phyloP scores from a whole-genome alignment of 768 basidiomycete species.

The Strobilomyces echinocephalus region DNA sequence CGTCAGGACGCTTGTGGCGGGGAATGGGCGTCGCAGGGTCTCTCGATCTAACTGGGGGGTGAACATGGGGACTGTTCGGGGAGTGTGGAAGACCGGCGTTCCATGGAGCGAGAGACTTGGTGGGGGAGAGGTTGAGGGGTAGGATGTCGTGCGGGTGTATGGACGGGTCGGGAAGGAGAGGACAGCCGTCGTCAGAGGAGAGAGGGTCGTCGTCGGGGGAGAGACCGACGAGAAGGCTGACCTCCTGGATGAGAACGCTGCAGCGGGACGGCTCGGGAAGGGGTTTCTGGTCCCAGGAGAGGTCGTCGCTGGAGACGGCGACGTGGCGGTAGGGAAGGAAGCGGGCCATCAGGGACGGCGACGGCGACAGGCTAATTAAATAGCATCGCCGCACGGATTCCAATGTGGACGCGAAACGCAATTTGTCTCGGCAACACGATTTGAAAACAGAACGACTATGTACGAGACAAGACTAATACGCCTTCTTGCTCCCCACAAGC shows the following conservation, averaged over 20 bases:
- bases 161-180: background rate
- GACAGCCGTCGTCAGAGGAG: background rate
- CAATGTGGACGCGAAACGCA: background rate
- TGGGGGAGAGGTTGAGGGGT: slow-evolving; percentile 17
- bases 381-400: slow-evolving; percentile 8
- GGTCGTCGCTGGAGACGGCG: slow-evolving; percentile 5
- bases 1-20: slow-evolving; percentile 7
- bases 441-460: background rate
- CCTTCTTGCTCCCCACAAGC: slow-evolving; percentile 74
- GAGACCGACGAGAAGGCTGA: slow-evolving; percentile 30
- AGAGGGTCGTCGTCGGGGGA: slow-evolving; percentile 16
- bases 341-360: background rate
- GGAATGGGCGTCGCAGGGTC: background rate
- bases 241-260: slow-evolving; percentile 30
- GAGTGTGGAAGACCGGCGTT: background rate
- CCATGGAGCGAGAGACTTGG: slow-evolving; percentile 14
- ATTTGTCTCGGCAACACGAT: background rate
- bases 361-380: background rate
- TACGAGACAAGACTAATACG: slow-evolving; percentile 39
- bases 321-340: background rate
- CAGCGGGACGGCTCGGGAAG: slow-evolving; percentile 17
- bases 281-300: slow-evolving; percentile 14
- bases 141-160: slow-evolving; percentile 12
- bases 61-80: background rate
- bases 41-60: background rate